Evolutionary conservation across 2,329 filamentous ascomycete species (phyloP).

Genomic region (Neofusicoccum kwambonambiense): DNA sequence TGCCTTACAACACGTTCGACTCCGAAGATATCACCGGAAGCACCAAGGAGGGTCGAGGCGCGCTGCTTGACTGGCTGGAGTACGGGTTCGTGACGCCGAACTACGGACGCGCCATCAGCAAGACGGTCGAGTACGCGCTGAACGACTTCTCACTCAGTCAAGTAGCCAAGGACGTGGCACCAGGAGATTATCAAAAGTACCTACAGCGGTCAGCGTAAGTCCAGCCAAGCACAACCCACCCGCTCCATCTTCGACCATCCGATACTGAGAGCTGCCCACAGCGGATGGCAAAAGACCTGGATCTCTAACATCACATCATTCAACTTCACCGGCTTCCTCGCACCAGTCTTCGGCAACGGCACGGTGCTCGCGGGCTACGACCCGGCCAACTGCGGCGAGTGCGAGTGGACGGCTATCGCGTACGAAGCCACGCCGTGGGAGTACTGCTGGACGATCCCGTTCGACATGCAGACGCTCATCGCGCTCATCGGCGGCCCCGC

Average conservation of each 20-base stretch:
- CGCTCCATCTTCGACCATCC: neutral
- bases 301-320: slow-evolving; percentile 36
- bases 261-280: neutral
- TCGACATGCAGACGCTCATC: slow-evolving; percentile 44
- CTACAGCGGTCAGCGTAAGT: slow-evolving; percentile 32
- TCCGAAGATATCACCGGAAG: slow-evolving; percentile 25
- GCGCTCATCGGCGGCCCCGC: slow-evolving; percentile 41
- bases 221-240: neutral
- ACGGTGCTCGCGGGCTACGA: slow-evolving; percentile 40
- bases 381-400: slow-evolving; percentile 42
- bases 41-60: slow-evolving; percentile 32
- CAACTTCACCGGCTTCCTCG: slow-evolving; percentile 30
- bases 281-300: slow-evolving; percentile 43
- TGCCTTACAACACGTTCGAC: slow-evolving; percentile 27
- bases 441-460: slow-evolving; percentile 45
- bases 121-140: slow-evolving; percentile 39
- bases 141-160: slow-evolving; percentile 42
- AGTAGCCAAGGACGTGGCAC: slow-evolving; percentile 38
- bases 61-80: slow-evolving; percentile 31
- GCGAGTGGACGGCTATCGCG: slow-evolving; percentile 42
- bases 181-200: slow-evolving; percentile 40
- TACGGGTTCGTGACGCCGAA: slow-evolving; percentile 28
- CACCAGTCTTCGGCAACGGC: slow-evolving; percentile 36
- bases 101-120: slow-evolving; percentile 31
- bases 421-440: slow-evolving; percentile 47